Conservation (phyloP, 2,329 filamentous ascomycete genomes). For the Apiospora malaysiana region DNA sequence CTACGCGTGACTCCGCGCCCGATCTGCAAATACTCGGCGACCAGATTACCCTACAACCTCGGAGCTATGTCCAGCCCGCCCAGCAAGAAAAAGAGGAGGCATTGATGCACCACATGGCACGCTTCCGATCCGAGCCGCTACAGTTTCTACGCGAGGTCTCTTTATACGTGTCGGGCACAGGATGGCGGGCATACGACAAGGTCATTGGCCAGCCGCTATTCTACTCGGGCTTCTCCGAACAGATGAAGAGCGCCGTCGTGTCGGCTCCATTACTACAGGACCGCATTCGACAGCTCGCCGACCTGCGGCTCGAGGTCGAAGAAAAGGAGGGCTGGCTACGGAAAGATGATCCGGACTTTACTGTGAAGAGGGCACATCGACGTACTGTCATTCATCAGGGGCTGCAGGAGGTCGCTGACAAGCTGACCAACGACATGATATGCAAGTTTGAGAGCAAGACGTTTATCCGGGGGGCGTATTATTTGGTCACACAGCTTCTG, state of each 20-base stretch:
- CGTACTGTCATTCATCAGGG: conserved; percentile 72
- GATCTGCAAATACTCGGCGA: conserved; percentile 79
- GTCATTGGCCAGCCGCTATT: conserved; percentile 92
- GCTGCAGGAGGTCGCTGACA: conserved; percentile 80
- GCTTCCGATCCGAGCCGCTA: conserved; percentile 76
- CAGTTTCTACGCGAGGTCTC: conserved; percentile 92
- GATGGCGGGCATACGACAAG: conserved; percentile 93
- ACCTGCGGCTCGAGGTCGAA: conserved; percentile 76
- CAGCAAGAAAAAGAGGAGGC: conserved; percentile 68
- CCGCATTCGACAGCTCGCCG: conserved; percentile 79
- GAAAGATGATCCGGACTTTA: conserved; percentile 59
- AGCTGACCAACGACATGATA: conserved; percentile 93
- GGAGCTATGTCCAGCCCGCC: conserved; percentile 64
- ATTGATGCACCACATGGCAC: conserved; percentile 81
- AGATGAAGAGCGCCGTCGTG: conserved; percentile 82
- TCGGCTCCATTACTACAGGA: conserved; percentile 75
- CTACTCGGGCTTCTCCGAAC: conserved; percentile 89
- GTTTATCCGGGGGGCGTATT: conserved; percentile 95
- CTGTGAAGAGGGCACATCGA: conserved; percentile 57
- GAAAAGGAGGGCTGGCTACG: conserved; percentile 73
- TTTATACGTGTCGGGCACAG: conserved; percentile 88
- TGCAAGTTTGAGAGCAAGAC: conserved; percentile 97
- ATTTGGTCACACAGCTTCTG: conserved; percentile 83
- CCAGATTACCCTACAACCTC: conserved; percentile 75
- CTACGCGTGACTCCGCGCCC: conserved; percentile 63